Evolutionary conservation across 202 grass and related monocot genomes (phyloP).

Genomic region (Bolboschoenoplectus hybrid): DNA sequence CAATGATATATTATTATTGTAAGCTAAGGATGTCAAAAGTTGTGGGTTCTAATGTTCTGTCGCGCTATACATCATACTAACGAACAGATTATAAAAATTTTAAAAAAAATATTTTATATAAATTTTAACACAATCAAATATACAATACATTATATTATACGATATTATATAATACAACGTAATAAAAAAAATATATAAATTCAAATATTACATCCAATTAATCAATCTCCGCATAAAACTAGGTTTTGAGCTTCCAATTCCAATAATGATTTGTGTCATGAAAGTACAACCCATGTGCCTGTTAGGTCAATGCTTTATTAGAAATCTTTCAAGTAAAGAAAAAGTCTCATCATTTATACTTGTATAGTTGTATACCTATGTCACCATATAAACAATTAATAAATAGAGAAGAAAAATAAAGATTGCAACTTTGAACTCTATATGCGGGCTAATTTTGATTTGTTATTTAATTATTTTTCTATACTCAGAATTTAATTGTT

Average conservation of each 20-base stretch:
- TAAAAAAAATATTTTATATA: too few relatives aligned
- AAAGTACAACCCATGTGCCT: conserved; percentile 29
- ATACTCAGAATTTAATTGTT: background rate
- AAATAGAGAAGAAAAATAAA: background rate
- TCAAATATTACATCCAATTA: background rate
- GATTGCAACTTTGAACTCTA: background rate
- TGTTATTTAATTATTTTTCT: background rate
- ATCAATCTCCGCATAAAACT: conserved; percentile 23
- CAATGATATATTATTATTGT: background rate
- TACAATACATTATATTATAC: too few relatives aligned
- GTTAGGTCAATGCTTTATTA: conserved; percentile 31
- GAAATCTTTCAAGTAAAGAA: conserved; percentile 30
- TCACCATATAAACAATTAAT: background rate
- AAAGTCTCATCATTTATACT: background rate
- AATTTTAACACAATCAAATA: too few relatives aligned
- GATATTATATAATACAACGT: too few relatives aligned
- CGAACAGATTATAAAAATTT: too few relatives aligned
- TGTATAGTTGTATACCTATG: too few relatives aligned
- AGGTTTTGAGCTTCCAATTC: background rate
- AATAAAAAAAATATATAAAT: too few relatives aligned
- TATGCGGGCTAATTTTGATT: background rate
- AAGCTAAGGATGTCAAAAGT: conserved; percentile 3
- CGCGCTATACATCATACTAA: too few relatives aligned
- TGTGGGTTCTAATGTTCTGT: too few relatives aligned
- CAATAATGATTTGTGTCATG: conserved; percentile 27